phyloP scores from a whole-genome alignment of 169 alveolate genomes.

The Plasmodium vinckei region DNA sequence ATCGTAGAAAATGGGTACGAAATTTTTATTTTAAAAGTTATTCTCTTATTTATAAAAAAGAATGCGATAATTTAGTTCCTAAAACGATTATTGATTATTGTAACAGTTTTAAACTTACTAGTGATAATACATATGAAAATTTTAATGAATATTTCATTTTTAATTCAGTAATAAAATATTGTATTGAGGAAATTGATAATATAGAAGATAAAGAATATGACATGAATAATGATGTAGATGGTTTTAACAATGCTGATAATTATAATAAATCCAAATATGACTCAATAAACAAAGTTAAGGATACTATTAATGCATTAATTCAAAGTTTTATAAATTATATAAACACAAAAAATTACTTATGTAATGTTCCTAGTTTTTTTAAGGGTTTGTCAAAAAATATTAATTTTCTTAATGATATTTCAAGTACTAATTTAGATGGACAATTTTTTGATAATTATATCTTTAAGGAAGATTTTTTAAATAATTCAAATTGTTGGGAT shows the following conservation, averaged over 20 bases:
- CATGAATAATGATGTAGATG: constrained; percentile 6
- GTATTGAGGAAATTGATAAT: constrained; percentile 44
- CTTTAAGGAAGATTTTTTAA: constrained; percentile 41
- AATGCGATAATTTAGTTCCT: constrained; percentile 52
- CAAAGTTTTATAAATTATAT: constrained; percentile 39
- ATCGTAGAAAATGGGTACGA: constrained; percentile 57
- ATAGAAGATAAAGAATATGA: constrained; percentile 41
- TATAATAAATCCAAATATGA: constrained; percentile 8
- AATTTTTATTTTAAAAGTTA: constrained; percentile 67
- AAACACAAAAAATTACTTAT: constrained; percentile 17
- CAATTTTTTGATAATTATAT: constrained; percentile 23
- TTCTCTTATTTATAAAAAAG: constrained; percentile 69
- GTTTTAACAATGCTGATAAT: constrained; percentile 14
- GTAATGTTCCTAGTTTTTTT: constrained; percentile 54
- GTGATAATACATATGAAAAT: constrained; percentile 22
- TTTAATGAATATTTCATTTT: constrained; percentile 57
- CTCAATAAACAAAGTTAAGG: constrained; percentile 25
- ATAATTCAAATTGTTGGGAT: constrained; percentile 27
- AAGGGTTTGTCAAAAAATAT: constrained; percentile 38
- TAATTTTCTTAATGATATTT: not conserved
- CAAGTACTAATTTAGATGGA: constrained; percentile 44
- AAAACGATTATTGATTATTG: constrained; percentile 56
- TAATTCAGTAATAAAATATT: constrained; percentile 28
- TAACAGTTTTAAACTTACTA: constrained; percentile 43
- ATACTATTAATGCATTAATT: constrained; percentile 31